phyloP scores from a whole-genome alignment of 2,329 filamentous ascomycete genomes.

The Colletotrichum costaricense region DNA sequence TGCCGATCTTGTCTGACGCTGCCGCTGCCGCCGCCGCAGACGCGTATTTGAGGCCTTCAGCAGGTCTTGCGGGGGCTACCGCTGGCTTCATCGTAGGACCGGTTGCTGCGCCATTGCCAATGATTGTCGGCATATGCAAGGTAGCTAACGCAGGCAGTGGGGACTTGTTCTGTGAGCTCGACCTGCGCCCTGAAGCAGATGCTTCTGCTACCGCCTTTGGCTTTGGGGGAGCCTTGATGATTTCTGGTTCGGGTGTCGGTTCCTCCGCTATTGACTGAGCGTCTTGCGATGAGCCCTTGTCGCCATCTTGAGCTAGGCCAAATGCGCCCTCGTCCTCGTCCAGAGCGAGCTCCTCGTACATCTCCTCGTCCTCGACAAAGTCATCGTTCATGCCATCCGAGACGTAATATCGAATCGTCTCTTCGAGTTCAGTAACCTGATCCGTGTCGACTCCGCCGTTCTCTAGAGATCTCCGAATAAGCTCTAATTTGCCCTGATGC shows the following conservation, averaged over 20 bases:
- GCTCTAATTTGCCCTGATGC: constrained; percentile 92
- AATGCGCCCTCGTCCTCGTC: constrained; percentile 92
- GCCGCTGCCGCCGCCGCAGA: constrained; percentile 95
- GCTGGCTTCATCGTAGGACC: constrained; percentile 90
- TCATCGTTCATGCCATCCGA: constrained; percentile 89
- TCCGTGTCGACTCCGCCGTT: constrained; percentile 92
- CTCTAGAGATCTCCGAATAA: constrained; percentile 89
- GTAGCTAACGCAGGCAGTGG: constrained; percentile 93
- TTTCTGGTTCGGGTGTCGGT: constrained; percentile 67
- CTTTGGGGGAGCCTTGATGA: constrained; percentile 51
- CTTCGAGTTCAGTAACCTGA: constrained; percentile 88
- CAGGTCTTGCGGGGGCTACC: constrained; percentile 82
- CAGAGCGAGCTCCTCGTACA: constrained; percentile 95
- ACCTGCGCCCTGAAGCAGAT: constrained; percentile 69
- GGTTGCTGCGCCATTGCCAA: constrained; percentile 66
- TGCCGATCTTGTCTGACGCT: constrained; percentile 88
- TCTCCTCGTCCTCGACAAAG: constrained; percentile 91
- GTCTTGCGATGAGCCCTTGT: constrained; percentile 95
- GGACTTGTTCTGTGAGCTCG: constrained; percentile 93
- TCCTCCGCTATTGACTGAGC: constrained; percentile 93
- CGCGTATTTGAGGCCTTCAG: constrained; percentile 94
- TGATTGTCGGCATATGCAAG: constrained; percentile 78
- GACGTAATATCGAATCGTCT: constrained; percentile 95
- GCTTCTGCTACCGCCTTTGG: constrained; percentile 57
- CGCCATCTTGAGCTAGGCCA: constrained; percentile 83